Conservation (phyloP, 2,329 filamentous ascomycete genomes). For the Teratosphaeria zuluensis region DNA sequence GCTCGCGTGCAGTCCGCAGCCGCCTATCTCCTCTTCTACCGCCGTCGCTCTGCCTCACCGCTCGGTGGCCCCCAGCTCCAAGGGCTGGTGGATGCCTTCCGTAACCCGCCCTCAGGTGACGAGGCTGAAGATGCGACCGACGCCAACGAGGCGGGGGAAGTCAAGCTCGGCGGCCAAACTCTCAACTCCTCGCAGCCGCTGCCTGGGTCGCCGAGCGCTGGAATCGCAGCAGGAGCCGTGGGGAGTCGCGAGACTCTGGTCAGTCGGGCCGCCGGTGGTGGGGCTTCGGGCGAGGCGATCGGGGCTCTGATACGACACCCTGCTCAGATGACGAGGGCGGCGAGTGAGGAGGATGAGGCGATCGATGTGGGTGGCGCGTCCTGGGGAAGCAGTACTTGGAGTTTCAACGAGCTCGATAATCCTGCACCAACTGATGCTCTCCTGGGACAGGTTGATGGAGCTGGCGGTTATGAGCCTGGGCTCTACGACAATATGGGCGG, state of each 20-base stretch:
- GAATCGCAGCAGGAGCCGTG: conserved; percentile 55
- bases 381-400: not conserved
- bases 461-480: not conserved
- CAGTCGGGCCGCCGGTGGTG: conserved; percentile 4
- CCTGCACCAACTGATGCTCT: conserved; percentile 1
- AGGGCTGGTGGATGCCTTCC: conserved; percentile 57
- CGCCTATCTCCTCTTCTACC: conserved; percentile 93
- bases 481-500: not conserved
- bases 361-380: not conserved
- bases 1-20: conserved; percentile 44
- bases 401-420: conserved; percentile 3
- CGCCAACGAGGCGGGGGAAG: conserved; percentile 61
- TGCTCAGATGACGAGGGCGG: conserved; percentile 6
- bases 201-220: conserved; percentile 87
- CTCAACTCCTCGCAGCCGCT: conserved; percentile 53
- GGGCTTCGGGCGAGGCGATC: conserved; percentile 15
- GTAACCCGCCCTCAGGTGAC: conserved; percentile 36
- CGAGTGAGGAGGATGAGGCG: conserved; percentile 6
- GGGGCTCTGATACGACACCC: conserved; percentile 15
- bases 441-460: not conserved
- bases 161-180: conserved; percentile 61
- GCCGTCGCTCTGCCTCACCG: conserved; percentile 64
- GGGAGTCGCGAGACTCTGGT: conserved; percentile 3
- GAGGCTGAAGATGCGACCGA: conserved; percentile 32
- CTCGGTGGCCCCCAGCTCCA: conserved; percentile 71